phyloP scores from a whole-genome alignment of 164 flowering plant genomes.

The Dillenia suffruticosa region DNA sequence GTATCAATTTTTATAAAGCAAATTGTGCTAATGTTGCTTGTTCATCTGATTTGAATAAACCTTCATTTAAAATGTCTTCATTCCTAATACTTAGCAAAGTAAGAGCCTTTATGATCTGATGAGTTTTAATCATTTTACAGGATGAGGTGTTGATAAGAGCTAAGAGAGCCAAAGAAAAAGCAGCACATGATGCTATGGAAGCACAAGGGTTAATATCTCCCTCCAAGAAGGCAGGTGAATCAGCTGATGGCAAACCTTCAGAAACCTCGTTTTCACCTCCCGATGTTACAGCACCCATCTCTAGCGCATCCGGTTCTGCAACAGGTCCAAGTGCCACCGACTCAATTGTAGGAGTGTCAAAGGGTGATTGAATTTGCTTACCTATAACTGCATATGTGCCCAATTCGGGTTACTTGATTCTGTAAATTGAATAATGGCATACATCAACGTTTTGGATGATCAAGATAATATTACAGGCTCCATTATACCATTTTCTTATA shows the following conservation, averaged over 20 bases:
- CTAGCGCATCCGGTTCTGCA: no score
- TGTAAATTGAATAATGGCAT: no score
- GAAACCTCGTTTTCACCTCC: constrained; percentile 3
- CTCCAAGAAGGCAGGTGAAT: constrained; percentile 2
- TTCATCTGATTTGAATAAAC: no score
- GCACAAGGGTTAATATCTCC: constrained; percentile 32
- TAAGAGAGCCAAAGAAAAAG: constrained; percentile 42
- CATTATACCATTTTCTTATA: no score
- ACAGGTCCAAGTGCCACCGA: no score
- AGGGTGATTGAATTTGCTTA: no score
- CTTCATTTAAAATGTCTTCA: no score
- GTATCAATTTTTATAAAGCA: neutral
- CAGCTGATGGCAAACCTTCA: constrained; percentile 2
- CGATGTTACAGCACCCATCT: neutral
- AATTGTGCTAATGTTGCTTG: neutral
- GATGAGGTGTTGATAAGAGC: constrained; percentile 80
- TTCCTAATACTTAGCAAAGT: neutral
- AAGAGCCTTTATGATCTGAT: neutral
- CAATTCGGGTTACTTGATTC: no score
- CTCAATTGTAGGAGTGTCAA: no score
- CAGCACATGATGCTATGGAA: constrained; percentile 51
- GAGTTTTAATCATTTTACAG: constrained; percentile 26
- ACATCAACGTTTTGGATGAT: no score
- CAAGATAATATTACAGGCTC: no score
- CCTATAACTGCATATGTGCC: no score